phyloP scores from a whole-genome alignment of 495 filamentous ascomycete species.

The Neurospora sp. region DNA sequence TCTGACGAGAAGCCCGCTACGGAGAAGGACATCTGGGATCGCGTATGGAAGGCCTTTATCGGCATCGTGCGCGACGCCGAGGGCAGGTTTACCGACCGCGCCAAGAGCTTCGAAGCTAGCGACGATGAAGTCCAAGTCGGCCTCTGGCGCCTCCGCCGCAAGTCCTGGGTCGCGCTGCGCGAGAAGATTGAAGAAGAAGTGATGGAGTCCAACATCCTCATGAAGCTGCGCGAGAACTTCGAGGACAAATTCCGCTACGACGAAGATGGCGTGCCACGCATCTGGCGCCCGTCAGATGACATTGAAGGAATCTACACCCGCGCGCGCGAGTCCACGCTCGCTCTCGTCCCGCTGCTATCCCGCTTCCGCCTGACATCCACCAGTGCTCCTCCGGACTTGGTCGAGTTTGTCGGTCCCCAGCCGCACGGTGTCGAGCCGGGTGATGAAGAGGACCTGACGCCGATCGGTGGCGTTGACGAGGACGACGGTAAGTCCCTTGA shows the following conservation, averaged over 20 bases:
- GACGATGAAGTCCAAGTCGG: slow-evolving; percentile 88
- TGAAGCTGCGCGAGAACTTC: slow-evolving; percentile 96
- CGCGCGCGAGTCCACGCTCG: slow-evolving; percentile 82
- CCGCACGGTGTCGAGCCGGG: slow-evolving; percentile 67
- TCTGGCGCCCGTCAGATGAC: slow-evolving; percentile 95
- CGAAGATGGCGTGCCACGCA: slow-evolving; percentile 83
- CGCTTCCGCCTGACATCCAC: slow-evolving; percentile 66
- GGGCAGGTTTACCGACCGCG: slow-evolving; percentile 71
- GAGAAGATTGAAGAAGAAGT: slow-evolving; percentile 95
- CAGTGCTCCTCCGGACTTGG: slow-evolving; percentile 64
- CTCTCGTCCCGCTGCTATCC: slow-evolving; percentile 78
- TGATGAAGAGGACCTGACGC: slow-evolving; percentile 79
- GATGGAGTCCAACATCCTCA: slow-evolving; percentile 88
- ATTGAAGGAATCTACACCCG: slow-evolving; percentile 91
- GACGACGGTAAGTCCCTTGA: slow-evolving; percentile 87
- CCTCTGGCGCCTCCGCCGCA: slow-evolving; percentile 81
- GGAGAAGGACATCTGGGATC: slow-evolving; percentile 90
- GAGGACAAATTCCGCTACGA: slow-evolving; percentile 99
- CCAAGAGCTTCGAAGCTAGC: slow-evolving; percentile 85
- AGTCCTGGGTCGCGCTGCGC: slow-evolving; percentile 84
- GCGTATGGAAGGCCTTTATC: slow-evolving; percentile 81
- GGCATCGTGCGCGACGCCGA: slow-evolving; percentile 81
- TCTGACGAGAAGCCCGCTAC: slow-evolving; percentile 55
- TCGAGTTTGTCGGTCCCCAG: slow-evolving; percentile 68
- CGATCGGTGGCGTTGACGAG: slow-evolving; percentile 85